Conservation (phyloP, 768 basidiomycete species). For the Floccularia luteovirens region DNA sequence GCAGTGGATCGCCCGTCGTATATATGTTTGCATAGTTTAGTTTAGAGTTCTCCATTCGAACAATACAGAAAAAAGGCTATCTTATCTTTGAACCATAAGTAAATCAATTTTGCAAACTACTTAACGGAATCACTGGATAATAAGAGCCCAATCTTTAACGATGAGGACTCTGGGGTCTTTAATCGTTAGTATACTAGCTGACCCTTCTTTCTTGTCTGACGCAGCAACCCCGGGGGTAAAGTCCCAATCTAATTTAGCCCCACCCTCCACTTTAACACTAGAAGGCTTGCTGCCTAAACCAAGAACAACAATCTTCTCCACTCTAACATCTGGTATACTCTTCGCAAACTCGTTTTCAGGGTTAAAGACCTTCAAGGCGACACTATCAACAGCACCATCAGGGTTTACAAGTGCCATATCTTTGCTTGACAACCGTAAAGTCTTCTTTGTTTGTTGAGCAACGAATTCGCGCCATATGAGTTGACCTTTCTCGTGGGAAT, state of each 20-base stretch:
- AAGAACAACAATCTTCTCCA: conserved; percentile 77
- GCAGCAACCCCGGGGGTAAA: conserved; percentile 55
- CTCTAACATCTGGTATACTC: conserved; percentile 58
- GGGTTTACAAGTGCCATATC: conserved; percentile 44
- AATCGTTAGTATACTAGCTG: conserved; percentile 64
- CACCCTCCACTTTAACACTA: conserved; percentile 45
- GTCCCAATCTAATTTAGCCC: conserved; percentile 55
- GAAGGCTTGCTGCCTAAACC: conserved; percentile 62
- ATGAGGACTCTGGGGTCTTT: conserved; percentile 64
- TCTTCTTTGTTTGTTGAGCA: conserved; percentile 40
- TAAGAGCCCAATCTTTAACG: conserved; percentile 58
- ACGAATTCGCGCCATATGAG: conserved; percentile 78
- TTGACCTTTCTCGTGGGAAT: conserved; percentile 65
- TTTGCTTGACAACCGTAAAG: conserved; percentile 40
- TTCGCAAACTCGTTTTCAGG: conserved; percentile 61
- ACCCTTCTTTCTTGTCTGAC: conserved; percentile 49
- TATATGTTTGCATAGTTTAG: no score
- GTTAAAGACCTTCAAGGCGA: conserved; percentile 40
- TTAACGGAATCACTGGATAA: conserved; percentile 14
- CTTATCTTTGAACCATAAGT: no score
- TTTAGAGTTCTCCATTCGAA: no score
- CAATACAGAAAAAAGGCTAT: no score
- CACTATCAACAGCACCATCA: conserved; percentile 42
- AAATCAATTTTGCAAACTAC: no score
- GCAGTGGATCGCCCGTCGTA: no score